These are phyloP conservation scores for Prunus yedoensis DNA, from an alignment of 331 rosid species.

Conservation along the genomic window DNA sequence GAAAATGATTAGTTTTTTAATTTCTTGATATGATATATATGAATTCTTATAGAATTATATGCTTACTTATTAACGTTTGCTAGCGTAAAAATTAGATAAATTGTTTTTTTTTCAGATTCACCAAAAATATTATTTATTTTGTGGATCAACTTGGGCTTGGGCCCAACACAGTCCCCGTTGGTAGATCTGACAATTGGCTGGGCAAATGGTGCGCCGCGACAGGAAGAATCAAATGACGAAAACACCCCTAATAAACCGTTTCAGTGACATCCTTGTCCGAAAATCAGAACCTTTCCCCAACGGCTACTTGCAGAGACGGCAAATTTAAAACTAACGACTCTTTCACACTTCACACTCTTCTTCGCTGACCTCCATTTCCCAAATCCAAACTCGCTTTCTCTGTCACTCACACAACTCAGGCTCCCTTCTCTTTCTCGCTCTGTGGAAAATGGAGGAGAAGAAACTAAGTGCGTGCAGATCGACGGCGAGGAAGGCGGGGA, in stretches of 20 bases:
- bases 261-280: not conserved
- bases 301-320: conserved; percentile 62
- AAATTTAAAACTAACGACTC: conserved; percentile 33
- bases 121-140: too few relatives aligned
- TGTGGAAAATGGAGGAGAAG: conserved; percentile 48
- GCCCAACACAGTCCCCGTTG: not conserved
- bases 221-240: not conserved
- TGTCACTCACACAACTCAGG: not conserved
- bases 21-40: too few relatives aligned
- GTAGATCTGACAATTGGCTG: not conserved
- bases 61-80: too few relatives aligned
- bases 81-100: too few relatives aligned
- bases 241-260: not conserved
- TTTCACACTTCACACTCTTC: not conserved
- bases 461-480: conserved; percentile 28
- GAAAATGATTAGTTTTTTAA: too few relatives aligned
- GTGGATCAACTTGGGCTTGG: not conserved
- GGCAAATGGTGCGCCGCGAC: not conserved
- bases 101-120: too few relatives aligned
- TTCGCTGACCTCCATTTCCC: not conserved
- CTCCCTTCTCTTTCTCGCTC: conserved; percentile 18
- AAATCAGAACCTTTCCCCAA: conserved; percentile 30
- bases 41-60: too few relatives aligned
- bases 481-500: conserved; percentile 52
- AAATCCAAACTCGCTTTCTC: conserved; percentile 16